Base-by-base conservation (phyloP, 2,329 filamentous ascomycete species). In the Stachybotrys echinatus region DNA sequence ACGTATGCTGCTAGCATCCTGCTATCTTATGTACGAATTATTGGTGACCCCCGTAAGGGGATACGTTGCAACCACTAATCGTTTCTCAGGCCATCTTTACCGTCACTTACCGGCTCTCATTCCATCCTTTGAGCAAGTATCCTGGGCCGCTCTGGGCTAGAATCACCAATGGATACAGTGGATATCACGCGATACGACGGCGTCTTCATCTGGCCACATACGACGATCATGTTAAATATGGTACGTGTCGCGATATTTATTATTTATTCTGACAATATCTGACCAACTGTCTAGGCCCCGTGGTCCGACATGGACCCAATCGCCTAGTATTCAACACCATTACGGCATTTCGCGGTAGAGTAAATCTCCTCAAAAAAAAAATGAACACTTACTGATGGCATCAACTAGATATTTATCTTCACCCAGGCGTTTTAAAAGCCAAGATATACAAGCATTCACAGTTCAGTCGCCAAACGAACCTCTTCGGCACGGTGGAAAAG, bases 291-390 rank as follows among this genome's bases (percentile, higher is more conserved):
- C 8, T 17, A 37, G 31, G 31, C 8, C 42, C 49, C 18, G 52
- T 53, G 2, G n/a, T 46, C 22, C 31, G 54, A 17, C 39, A 48
- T 42, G 54, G 22, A 2, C 54, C 54, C 3, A 49, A 55, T 39
- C 44, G 52, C 7, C 50, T 55, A 2, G 47, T 55, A 7, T 55
- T 55, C 48, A 55, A 55, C 20, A 50, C 54, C 1, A 21, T 52
- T 6, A 49, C 47, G 2, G 54, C 54, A 23, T 6, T 54, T 12
- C 47, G 51, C 23, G 52, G 52, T 54, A 44, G 23, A 47, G 17
- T 37, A n/a, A n/a, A n/a, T n/a, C n/a, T n/a, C n/a, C n/a, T n/a
- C n/a, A n/a, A n/a, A n/a, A n/a, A n/a, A n/a, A n/a, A n/a, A n/a
- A n/a, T n/a, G n/a, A n/a, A n/a, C n/a, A n/a, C n/a, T n/a, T n/a